Base-by-base conservation (phyloP, 1,139 yeast species). In the Pneumocystis sp. region DNA sequence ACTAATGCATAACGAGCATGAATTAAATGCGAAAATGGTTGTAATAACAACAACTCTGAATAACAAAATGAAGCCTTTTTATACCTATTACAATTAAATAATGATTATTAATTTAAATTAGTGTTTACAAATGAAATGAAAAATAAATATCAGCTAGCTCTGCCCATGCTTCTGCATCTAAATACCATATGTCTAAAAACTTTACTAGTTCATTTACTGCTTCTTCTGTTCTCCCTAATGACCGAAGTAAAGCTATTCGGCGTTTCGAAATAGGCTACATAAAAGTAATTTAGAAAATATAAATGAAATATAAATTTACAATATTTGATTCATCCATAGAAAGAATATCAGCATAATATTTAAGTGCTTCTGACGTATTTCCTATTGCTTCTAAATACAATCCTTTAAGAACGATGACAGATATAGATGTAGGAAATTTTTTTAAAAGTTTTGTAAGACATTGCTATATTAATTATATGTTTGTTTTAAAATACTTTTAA, bases 101-200 rank as follows among this genome's bases (percentile, higher is more conserved):
- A 21, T 39, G 17, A 60, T 39, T 70, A 84, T 83, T 50, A 82
- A 85, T 70, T 21, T n/a, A 61, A 21, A 21, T 12, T 25, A 45
- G 60, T 40, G 37, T 50, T 61, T 63, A 59, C 64, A 21, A 35
- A 35, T 34, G 59, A 42, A 40, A 45, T 21, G 61, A 40, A 64
- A 65, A 56, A 50, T 91, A 91, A 42, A 81, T 79, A 59, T 84
- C 83, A 7, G 84, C 86, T 67, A 89, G 77, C 74, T 88, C 95
- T 62, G 83, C 80, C 96, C 95, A 89, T 0, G 88, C 78, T 69
- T 86, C 83, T 5, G 82, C 76, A 74, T 91, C 97, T 39, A 85
- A 74, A 0, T 96, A 96, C 70, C 81, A 83, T 64, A 79, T 73
- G 63, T 82, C 81, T 65, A 85, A 74, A 70, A 81, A 83, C 66